phyloP scores from a whole-genome alignment of 768 basidiomycete species.

The Russula sp. region DNA sequence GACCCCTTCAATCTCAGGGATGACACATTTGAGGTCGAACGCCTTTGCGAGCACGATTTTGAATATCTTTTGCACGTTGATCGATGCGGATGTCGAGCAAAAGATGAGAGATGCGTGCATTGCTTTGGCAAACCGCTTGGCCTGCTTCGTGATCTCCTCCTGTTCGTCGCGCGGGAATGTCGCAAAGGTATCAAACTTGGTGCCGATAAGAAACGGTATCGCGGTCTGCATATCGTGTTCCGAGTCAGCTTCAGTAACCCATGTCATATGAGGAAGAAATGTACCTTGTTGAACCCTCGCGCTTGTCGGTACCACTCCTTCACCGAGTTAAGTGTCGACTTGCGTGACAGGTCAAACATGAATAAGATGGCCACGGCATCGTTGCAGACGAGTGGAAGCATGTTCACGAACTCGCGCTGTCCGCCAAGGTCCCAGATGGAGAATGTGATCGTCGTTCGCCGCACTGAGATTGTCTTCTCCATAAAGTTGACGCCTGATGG shows the following conservation, averaged over 20 bases:
- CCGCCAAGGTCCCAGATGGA: slow-evolving; percentile 99
- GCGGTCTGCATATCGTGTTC: slow-evolving; percentile 63
- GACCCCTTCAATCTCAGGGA: slow-evolving; percentile 95
- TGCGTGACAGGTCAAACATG: slow-evolving; percentile 99
- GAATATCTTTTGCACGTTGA: slow-evolving; percentile 99
- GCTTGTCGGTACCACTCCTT: slow-evolving; percentile 99
- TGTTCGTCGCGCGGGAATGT: slow-evolving; percentile 97
- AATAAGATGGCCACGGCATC: slow-evolving; percentile 99
- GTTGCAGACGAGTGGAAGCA: slow-evolving; percentile 97
- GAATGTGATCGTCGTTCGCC: slow-evolving; percentile 98
- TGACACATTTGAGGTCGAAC: slow-evolving; percentile 98
- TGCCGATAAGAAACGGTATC: slow-evolving; percentile 97
- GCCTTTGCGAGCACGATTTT: slow-evolving; percentile 97
- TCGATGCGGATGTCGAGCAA: slow-evolving; percentile 97
- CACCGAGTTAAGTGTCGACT: slow-evolving; percentile 95
- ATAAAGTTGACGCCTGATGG: slow-evolving; percentile 92
- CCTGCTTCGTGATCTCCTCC: slow-evolving; percentile 99
- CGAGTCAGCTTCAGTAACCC: slow-evolving; percentile 4
- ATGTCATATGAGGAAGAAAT: slow-evolving; percentile 30
- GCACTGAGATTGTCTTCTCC: slow-evolving; percentile 99
- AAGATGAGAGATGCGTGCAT: slow-evolving; percentile 99
- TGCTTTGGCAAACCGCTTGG: slow-evolving; percentile 95
- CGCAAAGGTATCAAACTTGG: slow-evolving; percentile 96
- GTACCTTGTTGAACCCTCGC: slow-evolving; percentile 96
- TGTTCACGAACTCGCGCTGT: slow-evolving; percentile 98